Conservation (phyloP, 2,329 filamentous ascomycete genomes). For the Alternaria burnsii region DNA sequence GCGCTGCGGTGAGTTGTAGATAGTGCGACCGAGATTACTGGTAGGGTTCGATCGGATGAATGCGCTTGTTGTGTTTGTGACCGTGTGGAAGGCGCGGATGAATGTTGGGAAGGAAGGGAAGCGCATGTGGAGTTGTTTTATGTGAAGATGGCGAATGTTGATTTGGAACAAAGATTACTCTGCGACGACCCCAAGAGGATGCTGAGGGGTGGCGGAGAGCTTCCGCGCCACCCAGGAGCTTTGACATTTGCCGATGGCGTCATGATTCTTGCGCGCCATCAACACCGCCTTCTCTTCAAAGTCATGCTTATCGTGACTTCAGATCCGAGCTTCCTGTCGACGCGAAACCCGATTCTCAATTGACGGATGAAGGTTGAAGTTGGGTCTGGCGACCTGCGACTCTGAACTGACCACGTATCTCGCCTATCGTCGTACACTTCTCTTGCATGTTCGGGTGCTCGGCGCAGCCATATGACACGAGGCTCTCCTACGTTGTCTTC, state of each 20-base stretch:
- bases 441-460: not conserved
- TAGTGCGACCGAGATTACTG: constrained; percentile 46
- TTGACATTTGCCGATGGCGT: constrained; percentile 38
- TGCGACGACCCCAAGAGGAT: constrained; percentile 8
- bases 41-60: constrained; percentile 45
- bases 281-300: not conserved
- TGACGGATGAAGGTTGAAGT: not conserved
- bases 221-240: constrained; percentile 37
- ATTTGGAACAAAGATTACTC: constrained; percentile 6
- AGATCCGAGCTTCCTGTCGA: not conserved
- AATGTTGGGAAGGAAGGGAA: constrained; percentile 58
- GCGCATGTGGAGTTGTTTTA: constrained; percentile 54
- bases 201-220: constrained; percentile 38
- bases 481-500: not conserved
- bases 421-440: not conserved
- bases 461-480: not conserved
- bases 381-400: not conserved
- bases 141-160: not conserved
- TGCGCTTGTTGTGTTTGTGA: constrained; percentile 56
- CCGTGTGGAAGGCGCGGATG: constrained; percentile 57
- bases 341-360: no score
- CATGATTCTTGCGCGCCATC: constrained; percentile 25
- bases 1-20: constrained; percentile 41
- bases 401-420: not conserved
- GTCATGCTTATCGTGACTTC: not conserved